Evolutionary conservation across 257 asterid genomes (phyloP).

Genomic region (Solanum appendiculatum): DNA sequence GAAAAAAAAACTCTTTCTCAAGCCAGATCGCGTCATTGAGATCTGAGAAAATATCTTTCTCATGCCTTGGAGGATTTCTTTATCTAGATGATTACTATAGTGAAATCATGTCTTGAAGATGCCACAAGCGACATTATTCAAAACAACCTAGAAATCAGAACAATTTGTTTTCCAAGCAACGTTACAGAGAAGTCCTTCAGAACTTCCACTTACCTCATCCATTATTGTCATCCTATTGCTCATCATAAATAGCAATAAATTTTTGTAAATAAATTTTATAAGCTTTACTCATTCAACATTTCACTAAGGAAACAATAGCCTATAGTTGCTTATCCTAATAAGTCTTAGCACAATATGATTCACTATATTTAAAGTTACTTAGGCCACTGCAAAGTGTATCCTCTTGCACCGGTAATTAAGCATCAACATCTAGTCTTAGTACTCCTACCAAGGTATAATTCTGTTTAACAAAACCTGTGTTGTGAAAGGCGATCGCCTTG

Average conservation of each 20-base stretch:
- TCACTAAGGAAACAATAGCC: neutral
- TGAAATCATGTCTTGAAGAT: neutral
- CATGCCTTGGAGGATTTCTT: neutral
- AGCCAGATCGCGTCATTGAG: neutral
- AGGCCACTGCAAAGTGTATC: neutral
- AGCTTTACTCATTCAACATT: neutral
- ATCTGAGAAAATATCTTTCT: neutral
- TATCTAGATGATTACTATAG: neutral
- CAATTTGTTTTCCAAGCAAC: neutral
- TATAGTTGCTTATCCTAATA: neutral
- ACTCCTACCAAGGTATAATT: neutral
- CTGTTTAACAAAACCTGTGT: neutral
- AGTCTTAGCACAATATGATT: neutral
- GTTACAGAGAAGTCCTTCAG: neutral
- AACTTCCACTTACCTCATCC: neutral
- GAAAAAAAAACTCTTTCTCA: neutral
- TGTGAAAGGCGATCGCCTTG: no score
- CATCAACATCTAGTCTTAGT: neutral
- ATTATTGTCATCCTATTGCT: neutral
- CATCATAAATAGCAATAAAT: neutral
- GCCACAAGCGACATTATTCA: neutral
- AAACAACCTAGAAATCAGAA: neutral
- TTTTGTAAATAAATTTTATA: neutral
- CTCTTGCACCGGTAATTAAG: neutral
- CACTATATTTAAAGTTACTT: neutral